phyloP scores from a whole-genome alignment of 1,139 yeast species.

The Candida frijolesensis region DNA sequence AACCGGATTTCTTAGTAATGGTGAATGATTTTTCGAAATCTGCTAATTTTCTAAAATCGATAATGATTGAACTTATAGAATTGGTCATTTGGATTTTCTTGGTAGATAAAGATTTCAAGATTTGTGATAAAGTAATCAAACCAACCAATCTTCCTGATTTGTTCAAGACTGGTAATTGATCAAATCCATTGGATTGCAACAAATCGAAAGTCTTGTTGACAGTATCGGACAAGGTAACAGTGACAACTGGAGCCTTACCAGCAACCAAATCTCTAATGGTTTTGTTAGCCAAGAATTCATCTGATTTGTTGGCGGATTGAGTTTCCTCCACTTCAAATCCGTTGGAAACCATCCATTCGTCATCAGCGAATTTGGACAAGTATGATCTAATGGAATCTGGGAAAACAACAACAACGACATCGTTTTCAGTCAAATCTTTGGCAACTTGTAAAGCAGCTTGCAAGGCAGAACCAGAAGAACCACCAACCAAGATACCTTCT shows the following conservation, averaged over 20 bases:
- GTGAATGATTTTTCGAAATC: slow-evolving; percentile 69
- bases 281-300: slow-evolving; percentile 48
- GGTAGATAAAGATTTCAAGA: slow-evolving; percentile 68
- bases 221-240: slow-evolving; percentile 65
- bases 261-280: slow-evolving; percentile 69
- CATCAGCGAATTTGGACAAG: slow-evolving; percentile 85
- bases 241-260: slow-evolving; percentile 75
- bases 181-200: slow-evolving; percentile 77
- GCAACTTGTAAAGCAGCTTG: slow-evolving; percentile 79
- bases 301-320: slow-evolving; percentile 49
- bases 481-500: slow-evolving; percentile 89
- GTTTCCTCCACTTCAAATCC: slow-evolving; percentile 60
- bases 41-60: slow-evolving; percentile 74
- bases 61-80: slow-evolving; percentile 62
- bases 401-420: slow-evolving; percentile 77
- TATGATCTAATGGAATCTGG: slow-evolving; percentile 90
- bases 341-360: slow-evolving; percentile 87
- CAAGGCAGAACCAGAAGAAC: slow-evolving; percentile 83
- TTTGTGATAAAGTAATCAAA: slow-evolving; percentile 73
- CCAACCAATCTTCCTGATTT: slow-evolving; percentile 68
- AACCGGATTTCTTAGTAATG: slow-evolving; percentile 61
- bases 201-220: slow-evolving; percentile 70
- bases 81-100: slow-evolving; percentile 62
- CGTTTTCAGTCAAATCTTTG: slow-evolving; percentile 70
- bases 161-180: slow-evolving; percentile 79